These are phyloP conservation scores for Polysphondylium violaceum DNA, from an alignment of 78 protist genomes.

Conservation along the genomic window DNA sequence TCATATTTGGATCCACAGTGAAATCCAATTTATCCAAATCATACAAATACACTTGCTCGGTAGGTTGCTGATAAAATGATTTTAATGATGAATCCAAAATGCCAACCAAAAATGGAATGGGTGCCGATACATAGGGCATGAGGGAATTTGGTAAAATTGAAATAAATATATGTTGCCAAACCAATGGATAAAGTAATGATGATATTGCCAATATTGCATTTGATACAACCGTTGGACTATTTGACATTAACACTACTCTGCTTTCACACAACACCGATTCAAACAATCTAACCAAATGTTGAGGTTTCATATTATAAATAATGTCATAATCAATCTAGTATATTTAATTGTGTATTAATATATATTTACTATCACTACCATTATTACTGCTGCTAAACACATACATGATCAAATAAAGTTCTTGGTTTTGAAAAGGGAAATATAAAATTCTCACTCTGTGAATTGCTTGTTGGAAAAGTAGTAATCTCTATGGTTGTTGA, in stretches of 20 bases:
- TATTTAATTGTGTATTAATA: background rate
- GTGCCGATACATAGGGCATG: conserved; percentile 79
- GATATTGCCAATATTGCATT: conserved; percentile 54
- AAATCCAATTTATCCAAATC: conserved; percentile 56
- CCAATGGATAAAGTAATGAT: conserved; percentile 50
- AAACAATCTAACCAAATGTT: conserved; percentile 42
- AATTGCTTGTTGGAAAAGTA: conserved; percentile 26
- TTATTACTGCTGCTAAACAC: background rate
- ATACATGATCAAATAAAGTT: conserved; percentile 50
- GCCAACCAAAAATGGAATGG: conserved; percentile 74
- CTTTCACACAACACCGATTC: conserved; percentile 42
- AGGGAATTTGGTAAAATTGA: conserved; percentile 55
- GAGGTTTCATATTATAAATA: conserved; percentile 50
- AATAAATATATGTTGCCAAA: conserved; percentile 80
- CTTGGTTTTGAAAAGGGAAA: conserved; percentile 25
- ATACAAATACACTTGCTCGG: conserved; percentile 65
- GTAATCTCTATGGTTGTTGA: conserved; percentile 19
- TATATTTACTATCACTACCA: background rate
- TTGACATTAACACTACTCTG: conserved; percentile 42
- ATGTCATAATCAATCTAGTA: conserved; percentile 44
- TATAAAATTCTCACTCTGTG: conserved; percentile 31
- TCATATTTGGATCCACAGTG: conserved; percentile 46
- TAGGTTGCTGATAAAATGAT: conserved; percentile 77
- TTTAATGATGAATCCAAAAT: conserved; percentile 64
- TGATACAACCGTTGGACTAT: conserved; percentile 21